Base-by-base conservation (phyloP, 441 rosid species). In the Oxalis stricta region DNA sequence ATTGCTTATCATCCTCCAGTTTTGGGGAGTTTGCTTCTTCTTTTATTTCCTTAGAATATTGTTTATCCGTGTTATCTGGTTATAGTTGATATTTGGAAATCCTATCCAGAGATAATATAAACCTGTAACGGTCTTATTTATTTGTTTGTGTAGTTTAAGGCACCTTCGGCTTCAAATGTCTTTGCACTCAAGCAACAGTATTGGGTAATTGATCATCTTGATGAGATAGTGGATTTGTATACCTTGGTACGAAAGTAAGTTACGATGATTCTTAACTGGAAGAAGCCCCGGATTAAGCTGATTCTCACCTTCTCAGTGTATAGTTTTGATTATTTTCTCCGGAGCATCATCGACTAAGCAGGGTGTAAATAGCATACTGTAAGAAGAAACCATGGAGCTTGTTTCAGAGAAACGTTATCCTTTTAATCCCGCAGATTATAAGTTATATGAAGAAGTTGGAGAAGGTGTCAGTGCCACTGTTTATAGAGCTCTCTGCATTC, bases 401-500 rank as follows among this genome's bases (percentile, higher is more conserved):
- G 56, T 39, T 47, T 61, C 64, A 18, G 85, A 77, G 62, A 91
- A 79, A 67, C 77, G 63, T 47, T 83, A 54, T 63, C 99, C 99
- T 58, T 60, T 77, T 46, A 47, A 46, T 65, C 91, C 93, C 35
- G 74, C 70, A 55, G 93, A 91, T 59, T 91, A 91, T 61, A 79
- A 60, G 62, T 63, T 81, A 52, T 74, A 63, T 45, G 98, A 91
- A 72, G 98, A 83, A 63, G 83, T 91, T 63, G 98, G 98, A 41
- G 99, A 91, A 72, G 99, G 99, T 55, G 95, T 86, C 63, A 86
- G 96, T 29, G 96, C 99, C 33, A 71, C 77, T 59, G 99, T 91
- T 51, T 59, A 73, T 49, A 77, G 88, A 69, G 96, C 99, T 66
- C 77, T 91, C 55, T 91, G 99, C 59, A 50, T 77, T 62, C 99